phyloP scores from a whole-genome alignment of 176 grass and related monocot species.

The Bothriochloa decipiens region DNA sequence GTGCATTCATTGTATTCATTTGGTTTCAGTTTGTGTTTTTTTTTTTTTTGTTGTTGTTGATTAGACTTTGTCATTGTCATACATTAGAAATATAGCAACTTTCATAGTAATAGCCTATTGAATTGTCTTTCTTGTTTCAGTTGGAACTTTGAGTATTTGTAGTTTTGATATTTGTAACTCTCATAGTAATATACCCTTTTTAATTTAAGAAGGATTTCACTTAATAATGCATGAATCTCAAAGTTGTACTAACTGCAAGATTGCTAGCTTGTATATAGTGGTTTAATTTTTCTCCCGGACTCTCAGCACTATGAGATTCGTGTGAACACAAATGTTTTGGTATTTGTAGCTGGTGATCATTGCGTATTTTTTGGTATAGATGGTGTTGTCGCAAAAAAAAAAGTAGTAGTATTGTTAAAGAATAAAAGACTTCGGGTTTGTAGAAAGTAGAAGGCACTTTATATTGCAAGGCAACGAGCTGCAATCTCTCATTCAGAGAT shows the following conservation, averaged over 20 bases:
- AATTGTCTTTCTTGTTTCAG: neutral
- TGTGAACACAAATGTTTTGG: slow-evolving; percentile 10
- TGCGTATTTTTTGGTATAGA: slow-evolving; percentile 16
- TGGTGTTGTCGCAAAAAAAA: neutral
- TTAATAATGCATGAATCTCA: neutral
- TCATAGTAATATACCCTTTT: neutral
- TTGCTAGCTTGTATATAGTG: no score
- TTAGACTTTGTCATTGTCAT: neutral
- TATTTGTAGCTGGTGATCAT: slow-evolving; percentile 10
- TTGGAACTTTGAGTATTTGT: neutral
- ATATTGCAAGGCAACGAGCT: slow-evolving; percentile 59
- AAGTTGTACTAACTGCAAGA: neutral
- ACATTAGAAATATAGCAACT: neutral
- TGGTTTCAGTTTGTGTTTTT: neutral
- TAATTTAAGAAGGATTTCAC: neutral
- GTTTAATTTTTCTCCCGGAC: no score
- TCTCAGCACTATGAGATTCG: neutral
- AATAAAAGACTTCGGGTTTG: slow-evolving; percentile 43
- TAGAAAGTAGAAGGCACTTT: slow-evolving; percentile 62
- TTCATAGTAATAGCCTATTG: neutral
- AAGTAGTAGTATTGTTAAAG: slow-evolving; percentile 32
- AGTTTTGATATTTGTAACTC: neutral
- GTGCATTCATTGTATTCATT: neutral
- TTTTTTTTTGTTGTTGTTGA: neutral
- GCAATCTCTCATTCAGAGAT: slow-evolving; percentile 55